Evolutionary conservation across 2,329 filamentous ascomycete genomes (phyloP).

Genomic region (Fusarium coffeatum): DNA sequence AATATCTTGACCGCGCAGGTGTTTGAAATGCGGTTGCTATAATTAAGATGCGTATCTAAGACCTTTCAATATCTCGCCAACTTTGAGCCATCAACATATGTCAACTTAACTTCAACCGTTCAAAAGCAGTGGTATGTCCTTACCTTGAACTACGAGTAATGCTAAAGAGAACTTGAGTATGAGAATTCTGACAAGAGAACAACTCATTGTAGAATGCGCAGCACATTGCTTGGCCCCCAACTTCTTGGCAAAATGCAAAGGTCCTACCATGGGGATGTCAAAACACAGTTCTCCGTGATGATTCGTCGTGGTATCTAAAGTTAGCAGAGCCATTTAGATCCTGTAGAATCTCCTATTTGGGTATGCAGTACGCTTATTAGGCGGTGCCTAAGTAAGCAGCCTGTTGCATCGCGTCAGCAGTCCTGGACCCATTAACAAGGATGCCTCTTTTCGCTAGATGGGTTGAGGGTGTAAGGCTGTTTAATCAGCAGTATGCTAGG

Average conservation of each 20-base stretch:
- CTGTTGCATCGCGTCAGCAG: neutral
- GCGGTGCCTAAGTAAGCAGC: neutral
- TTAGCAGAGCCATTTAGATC: neutral
- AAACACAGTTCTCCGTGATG: neutral
- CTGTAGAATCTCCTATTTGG: neutral
- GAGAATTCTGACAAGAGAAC: too few relatives aligned
- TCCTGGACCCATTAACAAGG: neutral
- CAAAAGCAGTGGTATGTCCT: neutral
- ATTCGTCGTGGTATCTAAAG: neutral
- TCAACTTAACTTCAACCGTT: neutral
- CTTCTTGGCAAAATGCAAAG: neutral
- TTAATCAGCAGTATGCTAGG: neutral
- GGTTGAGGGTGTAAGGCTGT: neutral
- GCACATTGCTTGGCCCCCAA: neutral
- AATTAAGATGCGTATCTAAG: neutral
- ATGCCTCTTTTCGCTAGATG: neutral
- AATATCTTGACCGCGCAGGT: neutral
- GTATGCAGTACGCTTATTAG: neutral
- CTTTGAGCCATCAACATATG: neutral
- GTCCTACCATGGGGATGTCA: neutral
- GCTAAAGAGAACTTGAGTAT: neutral
- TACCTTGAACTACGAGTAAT: neutral
- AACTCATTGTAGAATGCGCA: neutral
- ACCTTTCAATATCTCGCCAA: neutral
- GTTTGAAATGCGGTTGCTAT: neutral